phyloP scores from a whole-genome alignment of 306 rosid species.

The Vigna hirtella region DNA sequence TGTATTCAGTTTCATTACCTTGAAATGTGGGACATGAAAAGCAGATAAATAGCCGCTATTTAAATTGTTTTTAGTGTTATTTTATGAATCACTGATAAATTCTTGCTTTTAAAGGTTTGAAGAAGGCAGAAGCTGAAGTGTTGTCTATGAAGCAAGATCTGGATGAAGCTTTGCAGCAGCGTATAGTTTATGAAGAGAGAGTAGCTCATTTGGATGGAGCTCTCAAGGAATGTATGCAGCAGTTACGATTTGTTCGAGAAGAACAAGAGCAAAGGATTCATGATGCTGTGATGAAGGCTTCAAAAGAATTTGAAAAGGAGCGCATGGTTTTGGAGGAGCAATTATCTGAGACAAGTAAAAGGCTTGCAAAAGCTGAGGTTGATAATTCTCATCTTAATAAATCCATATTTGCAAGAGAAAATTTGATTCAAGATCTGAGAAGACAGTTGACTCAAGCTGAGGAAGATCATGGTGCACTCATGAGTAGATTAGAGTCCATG shows the following conservation, averaged over 20 bases:
- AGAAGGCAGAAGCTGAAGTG: slow-evolving; percentile 69
- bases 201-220: slow-evolving; percentile 77
- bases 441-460: slow-evolving; percentile 65
- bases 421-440: slow-evolving; percentile 68
- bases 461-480: slow-evolving; percentile 60
- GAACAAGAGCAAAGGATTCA: slow-evolving; percentile 84
- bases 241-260: slow-evolving; percentile 83
- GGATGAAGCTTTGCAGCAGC: slow-evolving; percentile 65
- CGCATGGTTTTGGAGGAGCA: slow-evolving; percentile 65
- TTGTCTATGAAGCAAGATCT: slow-evolving; percentile 61
- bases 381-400: slow-evolving; percentile 73
- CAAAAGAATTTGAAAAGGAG: slow-evolving; percentile 72
- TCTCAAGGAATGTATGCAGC: slow-evolving; percentile 90
- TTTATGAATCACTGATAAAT: slow-evolving; percentile 38
- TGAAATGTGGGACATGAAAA: slow-evolving; percentile 13
- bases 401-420: slow-evolving; percentile 68
- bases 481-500: slow-evolving; percentile 68
- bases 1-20: slow-evolving; percentile 10
- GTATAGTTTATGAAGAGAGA: slow-evolving; percentile 68
- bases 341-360: slow-evolving; percentile 63
- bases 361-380: slow-evolving; percentile 62
- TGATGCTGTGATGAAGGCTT: slow-evolving; percentile 73
- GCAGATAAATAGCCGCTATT: slow-evolving; percentile 1
- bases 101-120: slow-evolving; percentile 65
- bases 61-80: neutral